Percentiles rank a stretch among this genome's conserved stretches.
Conservation (phyloP, 495 filamentous ascomycete genomes). For the Friedmanniomyces endolithicus region DNA sequence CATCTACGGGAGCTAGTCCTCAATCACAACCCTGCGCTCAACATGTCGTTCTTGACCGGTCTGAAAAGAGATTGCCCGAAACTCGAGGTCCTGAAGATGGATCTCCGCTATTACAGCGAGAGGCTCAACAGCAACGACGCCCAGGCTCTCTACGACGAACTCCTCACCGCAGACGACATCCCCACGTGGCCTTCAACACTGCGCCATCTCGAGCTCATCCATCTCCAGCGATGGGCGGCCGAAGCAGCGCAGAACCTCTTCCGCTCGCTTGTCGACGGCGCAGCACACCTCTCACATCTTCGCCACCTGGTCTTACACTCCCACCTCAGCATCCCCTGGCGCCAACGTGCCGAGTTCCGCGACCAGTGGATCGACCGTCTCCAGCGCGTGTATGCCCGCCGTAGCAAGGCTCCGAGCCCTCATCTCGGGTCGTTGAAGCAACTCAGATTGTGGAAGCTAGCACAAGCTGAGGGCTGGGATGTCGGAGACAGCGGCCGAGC, state of each 20-base stretch:
- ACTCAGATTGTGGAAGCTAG: slow-evolving; percentile 23
- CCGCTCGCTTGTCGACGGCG: slow-evolving; percentile 56
- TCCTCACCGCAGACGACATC: slow-evolving; percentile 46
- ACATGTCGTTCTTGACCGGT: slow-evolving; percentile 52
- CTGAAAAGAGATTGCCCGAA: slow-evolving; percentile 51
- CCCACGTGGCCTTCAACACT: slow-evolving; percentile 66
- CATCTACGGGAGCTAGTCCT: slow-evolving; percentile 52
- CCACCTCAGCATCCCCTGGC: slow-evolving; percentile 62
- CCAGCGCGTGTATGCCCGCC: slow-evolving; percentile 50
- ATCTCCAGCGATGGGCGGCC: slow-evolving; percentile 56
- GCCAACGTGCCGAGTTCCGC: slow-evolving; percentile 60
- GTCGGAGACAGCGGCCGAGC: background rate
- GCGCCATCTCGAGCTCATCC: slow-evolving; percentile 54
- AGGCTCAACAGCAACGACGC: slow-evolving; percentile 47
- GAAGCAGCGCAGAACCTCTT: slow-evolving; percentile 61
- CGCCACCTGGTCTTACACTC: slow-evolving; percentile 56
- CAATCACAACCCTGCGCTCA: slow-evolving; percentile 65
- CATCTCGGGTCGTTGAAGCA: slow-evolving; percentile 25
- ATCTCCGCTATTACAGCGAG: slow-evolving; percentile 54
- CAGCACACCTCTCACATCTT: slow-evolving; percentile 47
- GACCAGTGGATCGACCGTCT: slow-evolving; percentile 58
- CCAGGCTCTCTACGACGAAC: slow-evolving; percentile 53
- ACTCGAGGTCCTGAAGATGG: slow-evolving; percentile 57
- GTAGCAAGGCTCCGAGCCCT: slow-evolving; percentile 38
- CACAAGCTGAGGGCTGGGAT: background rate